Base-by-base conservation (phyloP, 2,329 filamentous ascomycete species). In the Plectosphaerella plurivora region DNA sequence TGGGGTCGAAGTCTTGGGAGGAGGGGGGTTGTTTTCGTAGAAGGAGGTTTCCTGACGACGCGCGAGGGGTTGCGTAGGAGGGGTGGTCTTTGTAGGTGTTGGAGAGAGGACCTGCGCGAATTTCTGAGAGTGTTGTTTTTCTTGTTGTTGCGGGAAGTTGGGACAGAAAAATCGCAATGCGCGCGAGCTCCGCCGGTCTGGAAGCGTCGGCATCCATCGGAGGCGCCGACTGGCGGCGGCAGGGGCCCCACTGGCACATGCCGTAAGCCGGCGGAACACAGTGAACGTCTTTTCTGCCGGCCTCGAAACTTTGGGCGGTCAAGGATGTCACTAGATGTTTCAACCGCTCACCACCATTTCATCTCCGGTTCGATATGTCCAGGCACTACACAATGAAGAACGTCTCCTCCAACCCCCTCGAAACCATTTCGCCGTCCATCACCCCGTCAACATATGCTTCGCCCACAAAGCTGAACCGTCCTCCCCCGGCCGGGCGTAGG, bases 151-250 rank as follows among this genome's bases (percentile, higher is more conserved):
- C 22, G 5, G 22, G 22, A 22, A 22, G 15, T 37, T 35, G 16
- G 44, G 14, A 41, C 12, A 46, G 14, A 45, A 45, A 45, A 44
- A 24, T 50, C 37, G 48, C 24, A 37, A 45, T n/a, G 48, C 11
- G 20, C 22, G 18, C 16, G 41, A 44, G 41, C 41, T 44, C 41
- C 41, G 41, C 45, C 12, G 35, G 37, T 50, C 48, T 50, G 48
- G 48, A 50, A 44, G 36, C 39, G 48, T 50, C 48, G 48, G 48
- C 48, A 50, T 35, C 25, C 48, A 16, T 14, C 41, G 41, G 41
- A 44, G 41, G n/a, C 41, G 41, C 41, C 41, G 41, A 44, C 41
- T 44, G 41, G 41, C 41, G 41, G 37, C 37, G 37, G n/a, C n/a
- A 20, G 41, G 4, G 22, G 41, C 15, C 41, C 41, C 41, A 44